Base-by-base conservation (phyloP, 352 stramenopile species). In the Pythium monospermum region DNA sequence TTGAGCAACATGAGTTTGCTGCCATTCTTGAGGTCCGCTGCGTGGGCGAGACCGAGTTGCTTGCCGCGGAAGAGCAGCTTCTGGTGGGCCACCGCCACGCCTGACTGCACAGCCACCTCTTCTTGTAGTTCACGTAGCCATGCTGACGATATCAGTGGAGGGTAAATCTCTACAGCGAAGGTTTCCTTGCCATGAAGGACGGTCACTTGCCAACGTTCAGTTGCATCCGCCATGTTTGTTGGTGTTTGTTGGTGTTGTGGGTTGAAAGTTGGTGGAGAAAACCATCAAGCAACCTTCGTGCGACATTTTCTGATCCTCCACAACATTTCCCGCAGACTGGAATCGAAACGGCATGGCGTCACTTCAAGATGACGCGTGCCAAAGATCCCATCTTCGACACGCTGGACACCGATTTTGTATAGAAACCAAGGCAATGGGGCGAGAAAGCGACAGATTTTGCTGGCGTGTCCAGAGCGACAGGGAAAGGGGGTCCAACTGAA, bases 1-100 rank as follows among this genome's bases (percentile, higher is more conserved):
- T 56, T 58, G 42, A 67, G 53, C 30, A 67, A 43, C 59, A 67
- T 67, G 46, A 67, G 41, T 39, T 68, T 61, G 35, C 41, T 56
- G 27, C 53, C 56, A 4, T 55, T 27, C 2, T 28, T 54, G 18
- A 87, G 57, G 40, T 76, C 61, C 0, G 26, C 15, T 4, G 11
- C 49, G 16, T 47, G 41, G 3, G 46, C 28, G 3, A 1, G 8
- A 7, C 37, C 45, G 33, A 67, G 47, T 28, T 62, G 31, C 36
- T 68, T 66, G n/a, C 76, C 76, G 26, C 64, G 71, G 18, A 72
- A 66, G 22, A 88, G 40, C 13, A 88, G 66, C 21, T 76, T 76
- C 57, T 88, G 76, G 40, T 78, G 69, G 36, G 67, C 57, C 0
- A 59, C 33, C 3, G 55, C 65, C 16, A 88, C 47, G 15, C 71